Percentiles rank a stretch among this genome's conserved stretches.
phyloP scores from a whole-genome alignment of 225 moss, liverwort and hornwort genomes.

The Neckera pumila region DNA sequence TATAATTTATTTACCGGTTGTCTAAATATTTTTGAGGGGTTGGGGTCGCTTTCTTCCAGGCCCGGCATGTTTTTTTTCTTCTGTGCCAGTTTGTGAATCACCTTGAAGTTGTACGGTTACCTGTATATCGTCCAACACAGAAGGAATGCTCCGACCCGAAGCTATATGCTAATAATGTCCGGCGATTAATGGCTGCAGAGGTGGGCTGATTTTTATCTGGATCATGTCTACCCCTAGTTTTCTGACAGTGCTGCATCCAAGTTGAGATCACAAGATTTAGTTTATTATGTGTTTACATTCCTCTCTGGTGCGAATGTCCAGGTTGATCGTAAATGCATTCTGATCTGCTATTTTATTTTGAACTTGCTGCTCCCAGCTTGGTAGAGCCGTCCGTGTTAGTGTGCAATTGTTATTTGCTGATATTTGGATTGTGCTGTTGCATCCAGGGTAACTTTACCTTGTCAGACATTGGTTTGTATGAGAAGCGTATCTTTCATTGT shows the following conservation, averaged over 20 bases:
- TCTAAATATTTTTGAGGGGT: background rate
- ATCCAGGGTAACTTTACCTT: conserved; percentile 56
- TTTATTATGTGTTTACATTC: background rate
- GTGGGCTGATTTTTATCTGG: conserved; percentile 18
- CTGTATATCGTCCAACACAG: conserved; percentile 64
- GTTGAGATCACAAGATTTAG: background rate
- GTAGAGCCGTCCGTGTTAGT: background rate
- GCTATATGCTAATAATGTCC: conserved; percentile 70
- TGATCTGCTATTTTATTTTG: background rate
- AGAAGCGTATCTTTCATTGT: conserved; percentile 96
- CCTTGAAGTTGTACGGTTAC: conserved; percentile 78
- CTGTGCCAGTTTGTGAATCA: conserved; percentile 86
- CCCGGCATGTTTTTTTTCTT: conserved; percentile 68
- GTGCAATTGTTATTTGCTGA: background rate
- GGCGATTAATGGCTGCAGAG: conserved; percentile 76
- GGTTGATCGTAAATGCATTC: background rate
- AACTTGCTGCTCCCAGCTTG: background rate
- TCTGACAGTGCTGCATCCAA: background rate
- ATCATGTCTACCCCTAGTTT: background rate
- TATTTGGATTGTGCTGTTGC: background rate
- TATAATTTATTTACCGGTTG: background rate
- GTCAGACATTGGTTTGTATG: conserved; percentile 73
- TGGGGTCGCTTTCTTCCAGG: conserved; percentile 33
- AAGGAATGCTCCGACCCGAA: conserved; percentile 83
- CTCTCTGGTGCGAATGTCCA: background rate